Evolutionary conservation across 2,329 filamentous ascomycete species (phyloP).

Genomic region (Botrytis paeoniae): DNA sequence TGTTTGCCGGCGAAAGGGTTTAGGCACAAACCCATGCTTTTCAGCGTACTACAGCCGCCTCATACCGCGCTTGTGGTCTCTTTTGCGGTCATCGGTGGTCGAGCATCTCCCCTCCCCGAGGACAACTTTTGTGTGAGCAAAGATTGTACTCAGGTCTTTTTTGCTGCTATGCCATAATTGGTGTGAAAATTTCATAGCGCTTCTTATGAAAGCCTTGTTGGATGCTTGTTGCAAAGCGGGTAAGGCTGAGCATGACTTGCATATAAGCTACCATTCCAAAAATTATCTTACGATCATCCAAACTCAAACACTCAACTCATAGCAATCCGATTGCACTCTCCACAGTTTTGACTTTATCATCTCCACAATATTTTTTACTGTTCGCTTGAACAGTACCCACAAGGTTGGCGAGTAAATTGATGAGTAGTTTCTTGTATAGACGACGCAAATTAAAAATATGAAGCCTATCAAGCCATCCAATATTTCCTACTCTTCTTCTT

Average conservation of each 20-base stretch:
- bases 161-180: not conserved
- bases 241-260: not conserved
- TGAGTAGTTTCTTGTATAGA: constrained; percentile 1
- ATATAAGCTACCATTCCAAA: constrained; percentile 2
- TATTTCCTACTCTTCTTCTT: not conserved
- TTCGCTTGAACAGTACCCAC: not conserved
- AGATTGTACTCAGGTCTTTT: not conserved
- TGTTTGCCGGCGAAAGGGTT: not conserved
- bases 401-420: constrained; percentile 5
- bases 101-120: constrained; percentile 7
- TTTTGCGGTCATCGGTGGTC: not conserved
- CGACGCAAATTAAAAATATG: not conserved
- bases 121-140: not conserved
- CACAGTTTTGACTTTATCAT: not conserved
- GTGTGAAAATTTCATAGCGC: not conserved
- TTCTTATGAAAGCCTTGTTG: not conserved
- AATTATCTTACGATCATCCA: not conserved
- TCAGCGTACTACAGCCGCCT: not conserved
- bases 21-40: not conserved
- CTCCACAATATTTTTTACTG: not conserved
- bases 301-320: not conserved
- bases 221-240: not conserved
- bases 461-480: not conserved
- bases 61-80: constrained; percentile 1
- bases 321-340: not conserved